Conservation (phyloP, 306 rosid species). For the Begonia masoniana region DNA sequence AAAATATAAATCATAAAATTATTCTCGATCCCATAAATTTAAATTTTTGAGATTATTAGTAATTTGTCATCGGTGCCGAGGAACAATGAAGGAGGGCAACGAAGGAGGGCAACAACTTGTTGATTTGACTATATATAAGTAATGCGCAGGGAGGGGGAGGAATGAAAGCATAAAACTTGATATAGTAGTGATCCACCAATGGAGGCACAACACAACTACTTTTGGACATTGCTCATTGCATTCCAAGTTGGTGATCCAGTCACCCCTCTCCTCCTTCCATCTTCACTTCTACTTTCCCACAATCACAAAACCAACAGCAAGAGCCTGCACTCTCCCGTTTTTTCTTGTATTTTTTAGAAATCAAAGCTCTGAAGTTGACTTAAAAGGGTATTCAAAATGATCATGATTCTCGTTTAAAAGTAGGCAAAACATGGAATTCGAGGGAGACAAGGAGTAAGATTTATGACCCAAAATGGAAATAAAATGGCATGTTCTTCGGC, state of each 20-base stretch:
- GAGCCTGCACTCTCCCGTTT: no score
- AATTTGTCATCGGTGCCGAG: no score
- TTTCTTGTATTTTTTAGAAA: no score
- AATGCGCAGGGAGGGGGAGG: not conserved
- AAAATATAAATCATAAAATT: no score
- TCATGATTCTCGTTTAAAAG: no score
- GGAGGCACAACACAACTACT: conserved; percentile 8
- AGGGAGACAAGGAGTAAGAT: not conserved
- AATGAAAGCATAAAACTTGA: conserved; percentile 8
- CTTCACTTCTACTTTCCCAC: no score
- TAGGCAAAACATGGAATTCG: not conserved
- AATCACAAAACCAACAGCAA: no score
- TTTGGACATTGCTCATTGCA: conserved; percentile 11
- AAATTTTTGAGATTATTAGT: no score
- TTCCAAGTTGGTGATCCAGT: conserved; percentile 14
- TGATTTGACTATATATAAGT: conserved; percentile 8
- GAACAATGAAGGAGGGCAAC: not conserved
- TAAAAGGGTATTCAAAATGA: no score
- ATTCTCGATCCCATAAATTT: no score
- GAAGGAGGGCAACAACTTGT: not conserved
- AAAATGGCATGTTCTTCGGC: conserved; percentile 5
- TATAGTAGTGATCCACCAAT: conserved; percentile 2
- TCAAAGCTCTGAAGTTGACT: no score
- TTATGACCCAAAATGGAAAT: conserved; percentile 7
- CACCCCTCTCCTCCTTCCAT: no score